phyloP scores from a whole-genome alignment of 345 rosid species.

The Bruguiera parviflora region DNA sequence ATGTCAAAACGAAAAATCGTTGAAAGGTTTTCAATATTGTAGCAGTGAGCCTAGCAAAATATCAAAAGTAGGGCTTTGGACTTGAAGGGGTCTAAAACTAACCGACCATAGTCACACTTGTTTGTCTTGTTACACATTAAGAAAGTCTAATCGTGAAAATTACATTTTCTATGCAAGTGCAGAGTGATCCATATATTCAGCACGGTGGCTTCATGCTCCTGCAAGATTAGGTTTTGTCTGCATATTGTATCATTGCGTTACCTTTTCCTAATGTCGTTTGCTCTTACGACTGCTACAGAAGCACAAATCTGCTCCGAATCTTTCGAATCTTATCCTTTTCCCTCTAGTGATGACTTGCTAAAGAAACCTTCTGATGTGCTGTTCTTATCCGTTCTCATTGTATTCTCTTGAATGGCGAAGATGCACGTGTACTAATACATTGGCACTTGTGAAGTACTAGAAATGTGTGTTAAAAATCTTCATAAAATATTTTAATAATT shows the following conservation, averaged over 20 bases:
- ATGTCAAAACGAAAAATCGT: too few species aligned
- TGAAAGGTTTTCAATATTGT: too few species aligned
- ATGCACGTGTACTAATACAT: too few species aligned
- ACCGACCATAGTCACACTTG: too few species aligned
- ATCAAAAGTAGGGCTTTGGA: too few species aligned
- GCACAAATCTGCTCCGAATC: neutral
- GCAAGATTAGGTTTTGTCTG: neutral
- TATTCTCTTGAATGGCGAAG: too few species aligned
- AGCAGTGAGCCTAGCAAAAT: too few species aligned
- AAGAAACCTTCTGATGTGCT: neutral
- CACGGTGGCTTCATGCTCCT: neutral
- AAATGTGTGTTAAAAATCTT: too few species aligned
- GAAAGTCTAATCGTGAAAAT: neutral
- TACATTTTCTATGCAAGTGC: neutral
- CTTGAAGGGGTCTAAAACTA: too few species aligned
- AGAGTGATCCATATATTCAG: neutral
- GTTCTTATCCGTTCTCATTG: neutral
- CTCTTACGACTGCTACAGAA: neutral
- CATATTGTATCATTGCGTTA: neutral
- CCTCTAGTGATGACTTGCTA: neutral
- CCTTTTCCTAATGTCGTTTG: neutral
- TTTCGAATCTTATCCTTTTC: slow-evolving; percentile 1
- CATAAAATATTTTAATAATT: too few species aligned
- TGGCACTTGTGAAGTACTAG: too few species aligned
- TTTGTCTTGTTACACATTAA: too few species aligned